Conservation (phyloP, 106 monocot species). For the Dendrobium chrysotoxum region DNA sequence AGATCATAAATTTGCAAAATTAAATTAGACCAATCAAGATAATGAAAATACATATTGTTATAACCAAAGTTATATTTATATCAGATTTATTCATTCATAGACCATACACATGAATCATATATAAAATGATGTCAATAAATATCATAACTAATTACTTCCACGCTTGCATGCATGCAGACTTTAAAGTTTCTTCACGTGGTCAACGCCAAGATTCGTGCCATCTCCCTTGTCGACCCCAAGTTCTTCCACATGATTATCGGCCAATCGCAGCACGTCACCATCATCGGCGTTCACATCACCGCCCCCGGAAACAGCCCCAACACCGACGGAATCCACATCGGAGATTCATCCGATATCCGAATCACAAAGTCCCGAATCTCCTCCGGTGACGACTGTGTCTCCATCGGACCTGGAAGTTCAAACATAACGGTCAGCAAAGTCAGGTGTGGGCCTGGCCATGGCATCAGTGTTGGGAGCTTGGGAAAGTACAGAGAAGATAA, state of each 20-base stretch:
- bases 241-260: conserved; percentile 15
- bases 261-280: background rate
- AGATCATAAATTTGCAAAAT: too few relatives aligned
- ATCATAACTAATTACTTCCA: background rate
- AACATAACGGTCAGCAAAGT: conserved; percentile 5
- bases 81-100: too few relatives aligned
- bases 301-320: conserved; percentile 20
- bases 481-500: conserved; percentile 21
- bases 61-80: too few relatives aligned
- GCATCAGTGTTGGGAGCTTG: conserved; percentile 44
- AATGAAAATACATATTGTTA: background rate
- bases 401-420: conserved; percentile 11
- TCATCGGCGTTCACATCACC: background rate
- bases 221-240: conserved; percentile 10
- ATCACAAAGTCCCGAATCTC: background rate
- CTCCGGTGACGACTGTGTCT: conserved; percentile 22
- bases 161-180: conserved; percentile 7
- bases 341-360: background rate
- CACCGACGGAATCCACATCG: conserved; percentile 21
- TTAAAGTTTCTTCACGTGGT: conserved; percentile 1
- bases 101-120: too few relatives aligned
- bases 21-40: too few relatives aligned
- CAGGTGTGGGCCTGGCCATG: conserved; percentile 11
- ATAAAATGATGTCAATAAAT: too few relatives aligned
- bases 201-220: conserved; percentile 10